Evolutionary conservation across 257 asterid species (phyloP).

Genomic region (Solanum gandarillasii): DNA sequence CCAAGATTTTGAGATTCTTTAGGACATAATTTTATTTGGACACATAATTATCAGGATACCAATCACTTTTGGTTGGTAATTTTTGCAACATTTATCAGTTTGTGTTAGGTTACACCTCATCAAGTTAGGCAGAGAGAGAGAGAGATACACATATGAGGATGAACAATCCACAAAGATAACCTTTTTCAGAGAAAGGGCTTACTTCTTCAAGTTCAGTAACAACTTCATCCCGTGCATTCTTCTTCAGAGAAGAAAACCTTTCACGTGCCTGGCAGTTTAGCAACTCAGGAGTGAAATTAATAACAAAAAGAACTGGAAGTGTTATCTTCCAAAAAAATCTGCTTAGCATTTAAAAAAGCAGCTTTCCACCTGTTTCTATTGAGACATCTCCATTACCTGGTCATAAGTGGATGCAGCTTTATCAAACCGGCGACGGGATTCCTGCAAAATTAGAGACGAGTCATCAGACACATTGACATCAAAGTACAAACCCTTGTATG

Average conservation of each 20-base stretch:
- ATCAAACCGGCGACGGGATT: constrained; percentile 88
- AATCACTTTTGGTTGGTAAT: background rate
- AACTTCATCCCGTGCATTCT: constrained; percentile 75
- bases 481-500: background rate
- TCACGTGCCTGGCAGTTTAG: constrained; percentile 66
- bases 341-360: background rate
- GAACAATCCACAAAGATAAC: background rate
- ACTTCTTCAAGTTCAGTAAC: constrained; percentile 91
- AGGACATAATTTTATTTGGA: background rate
- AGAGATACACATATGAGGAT: background rate
- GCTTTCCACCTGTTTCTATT: background rate
- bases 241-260: constrained; percentile 71
- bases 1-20: background rate
- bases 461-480: background rate
- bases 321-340: background rate
- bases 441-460: constrained; percentile 39
- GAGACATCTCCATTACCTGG: constrained; percentile 45
- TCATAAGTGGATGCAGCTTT: constrained; percentile 70
- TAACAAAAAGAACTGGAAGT: background rate
- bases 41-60: background rate
- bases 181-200: constrained; percentile 10
- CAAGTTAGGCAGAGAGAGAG: background rate
- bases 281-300: background rate
- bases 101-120: background rate
- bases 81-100: background rate